Base-by-base conservation (phyloP, 345 rosid genomes). In the Bruguiera parviflora region DNA sequence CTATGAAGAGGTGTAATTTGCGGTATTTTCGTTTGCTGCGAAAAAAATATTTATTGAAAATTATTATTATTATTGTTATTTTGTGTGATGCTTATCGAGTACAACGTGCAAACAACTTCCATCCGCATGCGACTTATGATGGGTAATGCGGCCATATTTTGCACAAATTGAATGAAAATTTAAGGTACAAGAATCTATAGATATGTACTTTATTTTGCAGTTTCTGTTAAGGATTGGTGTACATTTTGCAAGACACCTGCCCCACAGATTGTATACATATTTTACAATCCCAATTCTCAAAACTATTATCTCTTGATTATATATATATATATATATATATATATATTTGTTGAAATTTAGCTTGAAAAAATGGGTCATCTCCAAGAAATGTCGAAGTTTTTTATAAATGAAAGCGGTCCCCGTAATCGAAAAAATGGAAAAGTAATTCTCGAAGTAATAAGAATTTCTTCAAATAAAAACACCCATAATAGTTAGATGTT, bases 131-230 rank as follows among this genome's bases (percentile, higher is more conserved):
- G 69, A 75, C 29, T 21, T 18, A 35, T 11, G 1, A 63, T 83
- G 86, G 61, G 75, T 82, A 83, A 25, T 24, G 74, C 84, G 86
- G 86, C 86, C 86, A 83, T 77, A 51, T 77, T 80, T 81, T 83
- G 80, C 83, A 73, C 70, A 80, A 52, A 75, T 66, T 43, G 33
- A 73, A 29, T 67, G 5, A 52, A 67, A 53, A 18, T 55, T 55
- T 2, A 8, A 5, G 15, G 66, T 43, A 24, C 46, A 51, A 24
- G 15, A 16, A 8, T 35, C n/a, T 7, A 22, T 39, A 0, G 6
- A 32, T 49, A 22, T 43, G 49, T 43, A 55, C 58, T 53, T 3
- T 5, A 51, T 13, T 35, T 24, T 62, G 67, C 67, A 29, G 22
- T 52, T 31, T 37, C 52, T 32, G 18, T 24, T 22, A 37, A 18